These are phyloP conservation scores for Arabidopsis thaliana DNA, from an alignment of 345 rosid genomes.

Conservation along the genomic window DNA sequence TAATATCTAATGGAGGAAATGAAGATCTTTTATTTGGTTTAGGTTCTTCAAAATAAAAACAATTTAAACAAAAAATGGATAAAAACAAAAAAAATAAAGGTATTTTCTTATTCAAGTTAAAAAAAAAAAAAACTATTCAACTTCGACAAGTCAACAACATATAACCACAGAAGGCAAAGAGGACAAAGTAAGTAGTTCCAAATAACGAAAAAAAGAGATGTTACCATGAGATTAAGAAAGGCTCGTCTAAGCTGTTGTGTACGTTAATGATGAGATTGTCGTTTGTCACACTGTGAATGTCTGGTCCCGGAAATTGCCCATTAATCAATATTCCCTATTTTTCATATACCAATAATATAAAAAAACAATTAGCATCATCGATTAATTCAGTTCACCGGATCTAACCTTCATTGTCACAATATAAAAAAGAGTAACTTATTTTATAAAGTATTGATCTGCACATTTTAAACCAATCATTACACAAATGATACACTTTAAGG, in stretches of 20 bases:
- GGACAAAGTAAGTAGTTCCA: slow-evolving; percentile 13
- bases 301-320: slow-evolving; percentile 95
- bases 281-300: slow-evolving; percentile 79
- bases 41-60: not conserved
- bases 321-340: slow-evolving; percentile 86
- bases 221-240: slow-evolving; percentile 90
- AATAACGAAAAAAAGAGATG: slow-evolving; percentile 13
- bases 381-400: slow-evolving; percentile 11
- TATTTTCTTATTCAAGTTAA: not conserved
- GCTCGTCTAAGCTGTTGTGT: slow-evolving; percentile 85
- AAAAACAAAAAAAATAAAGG: not conserved
- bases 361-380: slow-evolving; percentile 25
- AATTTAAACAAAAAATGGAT: not conserved
- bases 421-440: not conserved
- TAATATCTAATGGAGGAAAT: not conserved
- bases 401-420: slow-evolving; percentile 7
- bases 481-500: slow-evolving; percentile 1
- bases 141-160: not conserved
- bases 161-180: slow-evolving; percentile 10
- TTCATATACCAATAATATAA: not conserved
- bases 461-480: not conserved
- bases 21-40: not conserved
- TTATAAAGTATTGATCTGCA: not conserved
- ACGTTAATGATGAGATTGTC: slow-evolving; percentile 87
- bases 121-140: not conserved